Evolutionary conservation across 23 red algal species (phyloP).

Genomic region (Gracilariopsis chorda): DNA sequence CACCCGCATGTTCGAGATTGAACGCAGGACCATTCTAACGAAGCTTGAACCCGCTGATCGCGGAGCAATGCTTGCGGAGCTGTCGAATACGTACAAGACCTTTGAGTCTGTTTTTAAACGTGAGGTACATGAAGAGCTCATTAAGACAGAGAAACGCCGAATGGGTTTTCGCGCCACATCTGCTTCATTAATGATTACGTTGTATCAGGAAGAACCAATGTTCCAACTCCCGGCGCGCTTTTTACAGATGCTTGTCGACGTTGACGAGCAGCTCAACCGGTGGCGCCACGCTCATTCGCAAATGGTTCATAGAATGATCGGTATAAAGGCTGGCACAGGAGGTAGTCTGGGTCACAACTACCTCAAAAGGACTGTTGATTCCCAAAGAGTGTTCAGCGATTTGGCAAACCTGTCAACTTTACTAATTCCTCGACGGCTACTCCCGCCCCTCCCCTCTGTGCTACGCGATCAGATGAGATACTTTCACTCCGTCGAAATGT

Average conservation of each 20-base stretch:
- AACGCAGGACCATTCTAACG: slow-evolving; percentile 64
- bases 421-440: slow-evolving; percentile 89
- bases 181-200: slow-evolving; percentile 93
- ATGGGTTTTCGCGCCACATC: slow-evolving; percentile 91
- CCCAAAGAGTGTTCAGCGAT: slow-evolving; percentile 89
- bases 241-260: slow-evolving; percentile 84
- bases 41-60: slow-evolving; percentile 55
- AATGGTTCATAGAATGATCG: slow-evolving; percentile 99
- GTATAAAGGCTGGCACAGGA: slow-evolving; percentile 91
- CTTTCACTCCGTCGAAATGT: slow-evolving; percentile 77
- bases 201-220: slow-evolving; percentile 98
- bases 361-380: slow-evolving; percentile 83
- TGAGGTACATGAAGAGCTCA: slow-evolving; percentile 85
- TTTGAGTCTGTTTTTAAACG: slow-evolving; percentile 88
- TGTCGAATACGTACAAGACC: slow-evolving; percentile 59
- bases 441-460: slow-evolving; percentile 80
- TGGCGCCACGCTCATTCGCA: slow-evolving; percentile 98
- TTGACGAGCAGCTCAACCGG: slow-evolving; percentile 93
- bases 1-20: slow-evolving; percentile 85
- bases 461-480: slow-evolving; percentile 90
- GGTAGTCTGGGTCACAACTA: slow-evolving; percentile 91
- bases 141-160: slow-evolving; percentile 50
- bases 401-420: slow-evolving; percentile 90
- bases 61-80: slow-evolving; percentile 46
- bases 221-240: slow-evolving; percentile 89